These are phyloP conservation scores for Fusarium nanum DNA, from an alignment of 2,329 filamentous ascomycete species.

Conservation along the genomic window DNA sequence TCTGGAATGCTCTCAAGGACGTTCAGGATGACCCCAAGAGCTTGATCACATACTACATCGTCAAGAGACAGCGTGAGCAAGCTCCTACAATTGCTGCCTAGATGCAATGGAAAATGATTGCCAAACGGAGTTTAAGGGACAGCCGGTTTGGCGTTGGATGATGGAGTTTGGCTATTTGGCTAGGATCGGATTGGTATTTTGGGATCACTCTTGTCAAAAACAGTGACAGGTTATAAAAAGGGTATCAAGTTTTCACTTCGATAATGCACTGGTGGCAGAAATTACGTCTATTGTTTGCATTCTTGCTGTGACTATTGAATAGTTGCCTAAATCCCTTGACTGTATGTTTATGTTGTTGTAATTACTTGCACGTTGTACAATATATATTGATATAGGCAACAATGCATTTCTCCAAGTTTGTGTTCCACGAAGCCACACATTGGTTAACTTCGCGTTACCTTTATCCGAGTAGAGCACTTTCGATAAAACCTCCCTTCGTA, in stretches of 20 bases:
- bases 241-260: slow-evolving; percentile 16
- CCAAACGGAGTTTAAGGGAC: slow-evolving; percentile 8
- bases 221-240: slow-evolving; percentile 7
- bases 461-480: no score
- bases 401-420: background rate
- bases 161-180: slow-evolving; percentile 33
- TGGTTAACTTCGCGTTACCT: background rate
- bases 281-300: slow-evolving; percentile 23
- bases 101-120: background rate
- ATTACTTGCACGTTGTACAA: slow-evolving; percentile 23
- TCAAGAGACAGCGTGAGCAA: slow-evolving; percentile 72
- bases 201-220: slow-evolving; percentile 16
- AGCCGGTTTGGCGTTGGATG: slow-evolving; percentile 38
- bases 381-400: background rate
- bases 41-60: slow-evolving; percentile 84
- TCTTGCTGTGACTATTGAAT: slow-evolving; percentile 34
- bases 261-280: slow-evolving; percentile 20
- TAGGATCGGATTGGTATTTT: slow-evolving; percentile 6
- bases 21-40: slow-evolving; percentile 80
- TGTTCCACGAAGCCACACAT: background rate
- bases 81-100: slow-evolving; percentile 26
- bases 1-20: slow-evolving; percentile 75
- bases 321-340: slow-evolving; percentile 19
- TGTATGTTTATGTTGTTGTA: slow-evolving; percentile 40
- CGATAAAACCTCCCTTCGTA: background rate